Base-by-base conservation (phyloP, 495 filamentous ascomycete species). In the Cetradonia linearis region DNA sequence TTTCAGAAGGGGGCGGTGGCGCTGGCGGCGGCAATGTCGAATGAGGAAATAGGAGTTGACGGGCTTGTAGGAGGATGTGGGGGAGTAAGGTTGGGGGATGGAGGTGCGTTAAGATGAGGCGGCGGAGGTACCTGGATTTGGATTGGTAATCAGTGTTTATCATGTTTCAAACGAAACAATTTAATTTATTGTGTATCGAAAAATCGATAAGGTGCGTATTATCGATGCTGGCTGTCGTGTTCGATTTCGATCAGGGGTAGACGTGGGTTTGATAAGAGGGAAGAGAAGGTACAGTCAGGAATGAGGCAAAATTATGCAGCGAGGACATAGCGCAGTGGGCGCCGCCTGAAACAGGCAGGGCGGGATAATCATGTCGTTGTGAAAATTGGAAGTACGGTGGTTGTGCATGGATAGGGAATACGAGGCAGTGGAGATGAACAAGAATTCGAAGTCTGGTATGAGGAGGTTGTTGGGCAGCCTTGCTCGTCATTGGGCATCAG, bases 41-140 rank as follows among this genome's bases (percentile, higher is more conserved):
- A 73, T 85, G 81, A 31, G 91, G 90, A 70, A 95, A 95, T 47
- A 95, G 72, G 57, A 85, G 78, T 54, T 78, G 80, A 70, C 92
- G 84, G 66, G 83, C 77, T 59, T 78, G 79, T 68, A 83, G 81
- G 62, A 97, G 84, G 60, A 91, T 75, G 64, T 81, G 78, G 71
- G 89, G 88, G 56, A 93, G 77, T 66, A 83, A 77, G 60, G 78
- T 73, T 56, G 87, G 80, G 73, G 83, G 81, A 28, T 87, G 74
- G 60, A 94, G 69, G 66, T 82, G 75, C 56, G 77, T 76, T 62
- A 80, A 74, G 64, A 95, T 80, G 65, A 80, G 79, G 70, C 86
- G 77, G 59, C 85, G 86, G 63, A 95, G 80, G 63, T 91, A 83
- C 74, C 88, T 91, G 70, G 73, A 75, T 62, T 52, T 31, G 28